Evolutionary conservation across 305 asterid species (phyloP).

Genomic region (Fraxinus nigra): DNA sequence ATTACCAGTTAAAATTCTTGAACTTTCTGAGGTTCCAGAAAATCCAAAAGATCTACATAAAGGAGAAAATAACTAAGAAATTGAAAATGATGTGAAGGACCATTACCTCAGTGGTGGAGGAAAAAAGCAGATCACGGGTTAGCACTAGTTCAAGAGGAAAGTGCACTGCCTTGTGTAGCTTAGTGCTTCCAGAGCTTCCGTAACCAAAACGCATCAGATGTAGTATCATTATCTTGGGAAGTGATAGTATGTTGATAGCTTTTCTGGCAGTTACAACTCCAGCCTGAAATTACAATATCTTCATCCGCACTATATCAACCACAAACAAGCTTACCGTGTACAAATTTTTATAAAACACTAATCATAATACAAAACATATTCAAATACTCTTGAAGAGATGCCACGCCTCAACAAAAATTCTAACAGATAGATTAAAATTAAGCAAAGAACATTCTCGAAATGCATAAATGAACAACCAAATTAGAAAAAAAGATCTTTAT

Average conservation of each 20-base stretch:
- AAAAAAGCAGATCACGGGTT: slow-evolving; percentile 72
- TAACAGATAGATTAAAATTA: neutral
- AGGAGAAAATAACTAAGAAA: neutral
- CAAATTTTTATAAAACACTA: too few relatives aligned
- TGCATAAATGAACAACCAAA: neutral
- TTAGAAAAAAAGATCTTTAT: neutral
- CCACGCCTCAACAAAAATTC: neutral
- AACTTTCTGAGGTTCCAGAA: too few relatives aligned
- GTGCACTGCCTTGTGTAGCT: slow-evolving; percentile 68
- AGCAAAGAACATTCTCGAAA: neutral
- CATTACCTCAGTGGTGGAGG: slow-evolving; percentile 74
- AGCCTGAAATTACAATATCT: slow-evolving; percentile 40
- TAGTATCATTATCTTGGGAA: slow-evolving; percentile 79
- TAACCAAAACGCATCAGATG: slow-evolving; percentile 85
- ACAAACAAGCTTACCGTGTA: neutral
- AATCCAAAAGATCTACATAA: neutral
- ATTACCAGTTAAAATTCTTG: neutral
- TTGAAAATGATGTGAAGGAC: neutral
- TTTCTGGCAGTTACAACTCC: slow-evolving; percentile 76
- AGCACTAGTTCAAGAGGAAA: slow-evolving; percentile 73
- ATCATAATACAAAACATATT: neutral
- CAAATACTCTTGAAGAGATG: neutral
- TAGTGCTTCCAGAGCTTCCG: slow-evolving; percentile 73
- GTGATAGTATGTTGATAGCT: slow-evolving; percentile 60
- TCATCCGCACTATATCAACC: neutral